Conservation (phyloP, 352 stramenopile species). For the Phytophthora quininea region DNA sequence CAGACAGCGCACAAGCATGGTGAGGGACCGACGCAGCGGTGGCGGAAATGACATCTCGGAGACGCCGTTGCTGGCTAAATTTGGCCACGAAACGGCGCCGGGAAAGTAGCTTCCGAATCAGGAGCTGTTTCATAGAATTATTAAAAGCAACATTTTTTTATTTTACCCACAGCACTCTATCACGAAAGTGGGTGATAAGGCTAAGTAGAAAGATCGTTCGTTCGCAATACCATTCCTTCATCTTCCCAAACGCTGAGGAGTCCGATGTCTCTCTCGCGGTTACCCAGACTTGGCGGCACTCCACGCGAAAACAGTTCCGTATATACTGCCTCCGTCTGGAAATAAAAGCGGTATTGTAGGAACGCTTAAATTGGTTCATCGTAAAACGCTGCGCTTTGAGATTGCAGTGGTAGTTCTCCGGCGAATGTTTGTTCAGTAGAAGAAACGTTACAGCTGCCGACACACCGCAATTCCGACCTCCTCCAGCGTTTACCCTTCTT, state of each 20-base stretch:
- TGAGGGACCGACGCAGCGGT: constrained; percentile 1
- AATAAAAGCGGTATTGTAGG: not conserved
- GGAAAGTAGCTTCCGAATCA: constrained; percentile 5
- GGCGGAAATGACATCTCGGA: constrained; percentile 3
- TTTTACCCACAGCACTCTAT: too few relatives aligned
- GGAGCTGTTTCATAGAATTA: not conserved
- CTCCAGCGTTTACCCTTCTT: constrained; percentile 4
- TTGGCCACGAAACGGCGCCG: constrained; percentile 8
- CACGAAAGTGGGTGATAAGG: too few relatives aligned
- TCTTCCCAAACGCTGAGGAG: too few relatives aligned
- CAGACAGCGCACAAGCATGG: constrained; percentile 26
- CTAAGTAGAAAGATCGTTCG: too few relatives aligned
- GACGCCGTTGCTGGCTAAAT: constrained; percentile 9
- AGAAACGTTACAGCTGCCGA: not conserved
- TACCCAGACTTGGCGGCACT: too few relatives aligned
- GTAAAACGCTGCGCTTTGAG: too few relatives aligned
- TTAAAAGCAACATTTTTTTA: too few relatives aligned
- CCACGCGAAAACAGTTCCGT: too few relatives aligned
- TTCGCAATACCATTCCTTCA: too few relatives aligned
- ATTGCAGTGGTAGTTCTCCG: not conserved
- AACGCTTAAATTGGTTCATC: constrained; percentile 1
- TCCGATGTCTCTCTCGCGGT: too few relatives aligned
- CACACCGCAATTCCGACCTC: not conserved
- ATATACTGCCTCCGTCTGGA: constrained; percentile 7
- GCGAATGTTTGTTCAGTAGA: constrained; percentile 1